A percentile compares a stretch with the other conserved stretches of the same genome.
phyloP scores from a whole-genome alignment of 768 basidiomycete species.

The Pleurotus pulmonarius region DNA sequence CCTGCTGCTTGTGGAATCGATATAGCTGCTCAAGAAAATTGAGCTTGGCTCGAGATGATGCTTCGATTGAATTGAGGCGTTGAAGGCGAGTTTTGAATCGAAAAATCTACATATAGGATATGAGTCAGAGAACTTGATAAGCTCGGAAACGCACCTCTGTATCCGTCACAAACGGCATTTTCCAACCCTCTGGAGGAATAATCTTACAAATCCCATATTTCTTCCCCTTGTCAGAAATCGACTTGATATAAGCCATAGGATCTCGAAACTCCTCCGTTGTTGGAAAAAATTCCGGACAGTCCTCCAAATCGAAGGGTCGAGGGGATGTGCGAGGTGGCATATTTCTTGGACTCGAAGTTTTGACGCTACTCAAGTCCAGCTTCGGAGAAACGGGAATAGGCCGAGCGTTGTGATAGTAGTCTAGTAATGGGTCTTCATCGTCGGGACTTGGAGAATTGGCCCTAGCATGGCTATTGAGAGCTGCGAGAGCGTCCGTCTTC shows the following conservation, averaged over 20 bases:
- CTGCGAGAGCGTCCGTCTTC: conserved; percentile 83
- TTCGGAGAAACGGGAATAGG: conserved; percentile 61
- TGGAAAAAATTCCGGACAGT: conserved; percentile 89
- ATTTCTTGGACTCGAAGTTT: conserved; percentile 53
- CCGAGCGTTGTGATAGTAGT: conserved; percentile 43
- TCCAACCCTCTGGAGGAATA: conserved; percentile 89
- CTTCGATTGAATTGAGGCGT: conserved; percentile 94
- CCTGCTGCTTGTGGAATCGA: conserved; percentile 95
- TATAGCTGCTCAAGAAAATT: conserved; percentile 97
- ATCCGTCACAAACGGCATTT: conserved; percentile 94
- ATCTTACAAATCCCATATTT: conserved; percentile 94
- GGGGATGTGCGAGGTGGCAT: conserved; percentile 34
- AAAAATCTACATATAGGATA: conserved; percentile 55
- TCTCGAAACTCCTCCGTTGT: conserved; percentile 90
- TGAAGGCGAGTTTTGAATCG: conserved; percentile 95
- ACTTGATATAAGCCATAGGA: conserved; percentile 89
- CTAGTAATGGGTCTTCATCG: conserved; percentile 44
- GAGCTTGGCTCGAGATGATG: conserved; percentile 92
- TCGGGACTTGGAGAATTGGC: conserved; percentile 52
- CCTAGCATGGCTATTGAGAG: conserved; percentile 65
- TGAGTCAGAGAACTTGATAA: conserved; percentile 3
- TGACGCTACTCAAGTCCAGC: conserved; percentile 70
- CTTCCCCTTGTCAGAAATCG: conserved; percentile 67
- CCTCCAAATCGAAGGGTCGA: conserved; percentile 81
- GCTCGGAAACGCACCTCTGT: conserved; percentile 66